These are phyloP conservation scores for Trichoderma endophyticum DNA, from an alignment of 2,329 filamentous ascomycete species.

Conservation along the genomic window DNA sequence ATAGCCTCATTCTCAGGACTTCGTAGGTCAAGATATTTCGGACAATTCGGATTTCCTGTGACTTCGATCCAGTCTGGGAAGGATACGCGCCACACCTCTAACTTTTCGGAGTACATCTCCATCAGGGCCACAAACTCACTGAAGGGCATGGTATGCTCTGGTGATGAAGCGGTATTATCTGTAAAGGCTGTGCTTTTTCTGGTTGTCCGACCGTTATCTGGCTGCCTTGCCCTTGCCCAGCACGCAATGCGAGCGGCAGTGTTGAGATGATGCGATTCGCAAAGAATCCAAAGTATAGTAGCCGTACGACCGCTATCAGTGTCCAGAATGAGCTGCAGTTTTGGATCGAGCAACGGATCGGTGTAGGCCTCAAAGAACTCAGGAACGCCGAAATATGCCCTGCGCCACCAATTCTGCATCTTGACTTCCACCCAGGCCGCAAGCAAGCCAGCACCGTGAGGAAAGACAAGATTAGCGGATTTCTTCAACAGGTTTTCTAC, in stretches of 20 bases:
- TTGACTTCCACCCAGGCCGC: background rate
- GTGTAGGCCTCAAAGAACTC: background rate
- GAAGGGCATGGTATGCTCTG: background rate
- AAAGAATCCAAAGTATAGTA: background rate
- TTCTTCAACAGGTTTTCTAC: background rate
- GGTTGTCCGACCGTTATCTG: background rate
- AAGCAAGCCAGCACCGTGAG: background rate
- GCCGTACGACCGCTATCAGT: background rate
- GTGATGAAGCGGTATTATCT: background rate
- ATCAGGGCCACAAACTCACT: background rate
- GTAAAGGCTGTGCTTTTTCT: background rate
- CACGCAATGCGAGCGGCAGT: background rate
- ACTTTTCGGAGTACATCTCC: background rate
- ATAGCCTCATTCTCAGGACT: background rate
- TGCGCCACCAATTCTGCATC: slow-evolving; percentile 1
- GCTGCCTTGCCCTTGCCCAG: background rate
- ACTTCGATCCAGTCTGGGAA: background rate
- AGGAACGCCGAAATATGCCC: background rate
- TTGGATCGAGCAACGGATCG: background rate
- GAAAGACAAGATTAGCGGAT: background rate
- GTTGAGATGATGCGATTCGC: background rate
- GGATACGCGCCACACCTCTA: background rate
- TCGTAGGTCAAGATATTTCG: background rate
- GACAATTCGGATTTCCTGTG: background rate
- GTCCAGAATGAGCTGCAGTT: background rate